phyloP scores from a whole-genome alignment of 805 yeast genomes.

The Ogataea allantospora region DNA sequence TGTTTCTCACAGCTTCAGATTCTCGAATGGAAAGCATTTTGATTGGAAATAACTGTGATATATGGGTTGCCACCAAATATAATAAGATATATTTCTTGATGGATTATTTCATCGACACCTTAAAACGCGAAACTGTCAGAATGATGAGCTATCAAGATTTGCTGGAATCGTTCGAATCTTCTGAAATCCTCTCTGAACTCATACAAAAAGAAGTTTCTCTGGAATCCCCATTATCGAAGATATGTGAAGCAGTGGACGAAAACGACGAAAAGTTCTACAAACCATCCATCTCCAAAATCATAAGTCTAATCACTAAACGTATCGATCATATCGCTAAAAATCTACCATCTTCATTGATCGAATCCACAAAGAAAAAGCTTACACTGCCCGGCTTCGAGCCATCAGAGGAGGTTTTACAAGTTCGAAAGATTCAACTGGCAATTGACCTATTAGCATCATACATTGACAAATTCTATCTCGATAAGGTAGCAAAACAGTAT shows the following conservation, averaged over 20 bases:
- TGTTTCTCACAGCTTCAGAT: constrained; percentile 32
- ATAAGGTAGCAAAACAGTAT: constrained; percentile 21
- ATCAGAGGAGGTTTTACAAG: constrained; percentile 36
- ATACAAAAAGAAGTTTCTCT: constrained; percentile 30
- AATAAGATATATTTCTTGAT: constrained; percentile 42
- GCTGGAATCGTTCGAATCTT: constrained; percentile 31
- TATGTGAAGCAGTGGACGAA: constrained; percentile 42
- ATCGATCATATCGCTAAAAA: constrained; percentile 34
- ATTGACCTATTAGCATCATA: constrained; percentile 49
- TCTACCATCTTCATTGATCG: constrained; percentile 37
- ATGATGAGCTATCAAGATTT: constrained; percentile 45
- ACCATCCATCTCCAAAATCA: constrained; percentile 39
- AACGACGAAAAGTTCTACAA: constrained; percentile 46
- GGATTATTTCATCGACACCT: constrained; percentile 31
- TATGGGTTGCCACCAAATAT: constrained; percentile 41
- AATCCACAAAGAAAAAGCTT: constrained; percentile 11
- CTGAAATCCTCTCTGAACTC: constrained; percentile 18
- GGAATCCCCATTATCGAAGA: constrained; percentile 27
- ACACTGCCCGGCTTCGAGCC: constrained; percentile 30
- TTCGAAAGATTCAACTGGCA: constrained; percentile 40
- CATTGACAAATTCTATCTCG: constrained; percentile 33
- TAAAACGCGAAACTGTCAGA: constrained; percentile 31
- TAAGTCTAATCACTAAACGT: constrained; percentile 38
- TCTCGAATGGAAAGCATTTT: constrained; percentile 34
- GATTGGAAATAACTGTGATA: constrained; percentile 38